Conservation (phyloP, 208 protist genomes). For the Balamuthia mandrillaris region DNA sequence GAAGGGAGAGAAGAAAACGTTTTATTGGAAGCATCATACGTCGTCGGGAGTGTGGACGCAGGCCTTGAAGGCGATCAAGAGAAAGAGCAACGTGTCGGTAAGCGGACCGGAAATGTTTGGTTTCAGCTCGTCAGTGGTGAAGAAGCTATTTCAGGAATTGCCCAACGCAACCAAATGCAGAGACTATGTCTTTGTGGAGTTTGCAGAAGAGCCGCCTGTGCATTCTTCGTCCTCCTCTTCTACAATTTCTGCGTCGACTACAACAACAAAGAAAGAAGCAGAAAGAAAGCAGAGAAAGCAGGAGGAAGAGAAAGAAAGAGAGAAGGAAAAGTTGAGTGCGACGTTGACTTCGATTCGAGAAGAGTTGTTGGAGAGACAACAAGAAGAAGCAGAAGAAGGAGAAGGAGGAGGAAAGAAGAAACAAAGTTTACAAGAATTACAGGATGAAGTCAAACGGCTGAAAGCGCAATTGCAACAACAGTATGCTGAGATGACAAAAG, state of each 20-base stretch:
- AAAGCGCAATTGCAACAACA: background rate
- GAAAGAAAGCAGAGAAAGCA: background rate
- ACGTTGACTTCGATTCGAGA: too few species aligned
- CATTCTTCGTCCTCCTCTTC: background rate
- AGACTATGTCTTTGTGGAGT: background rate
- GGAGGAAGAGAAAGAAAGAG: background rate
- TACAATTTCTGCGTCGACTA: background rate
- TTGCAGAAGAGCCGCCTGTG: background rate
- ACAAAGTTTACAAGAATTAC: background rate
- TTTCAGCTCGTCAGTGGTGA: background rate
- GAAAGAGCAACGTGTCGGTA: background rate
- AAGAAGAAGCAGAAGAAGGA: background rate
- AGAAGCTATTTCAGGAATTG: background rate
- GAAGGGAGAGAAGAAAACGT: background rate
- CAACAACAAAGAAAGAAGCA: too few species aligned
- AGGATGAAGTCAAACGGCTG: background rate
- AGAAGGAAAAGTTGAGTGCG: background rate
- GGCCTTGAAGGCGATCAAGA: conserved; percentile 10
- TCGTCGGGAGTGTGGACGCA: conserved; percentile 6
- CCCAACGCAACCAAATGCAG: background rate
- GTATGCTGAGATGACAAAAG: background rate
- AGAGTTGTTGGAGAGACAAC: too few species aligned
- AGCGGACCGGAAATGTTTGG: conserved; percentile 15
- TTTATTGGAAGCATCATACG: background rate
- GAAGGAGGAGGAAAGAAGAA: background rate